phyloP scores from a whole-genome alignment of 1,139 yeast genomes.

The Debaryomyces subglobosus region DNA sequence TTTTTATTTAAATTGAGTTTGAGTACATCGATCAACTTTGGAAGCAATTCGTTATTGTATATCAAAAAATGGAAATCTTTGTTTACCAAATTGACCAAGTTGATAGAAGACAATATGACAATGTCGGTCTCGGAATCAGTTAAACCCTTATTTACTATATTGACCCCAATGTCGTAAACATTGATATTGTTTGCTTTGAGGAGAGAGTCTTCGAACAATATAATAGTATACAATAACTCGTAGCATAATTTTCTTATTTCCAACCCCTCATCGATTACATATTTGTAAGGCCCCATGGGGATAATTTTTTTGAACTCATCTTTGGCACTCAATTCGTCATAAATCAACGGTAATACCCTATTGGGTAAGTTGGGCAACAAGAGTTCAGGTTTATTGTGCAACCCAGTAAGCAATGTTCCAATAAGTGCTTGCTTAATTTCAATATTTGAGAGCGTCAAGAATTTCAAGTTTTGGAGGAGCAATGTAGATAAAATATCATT shows the following conservation, averaged over 20 bases:
- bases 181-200: conserved; percentile 23
- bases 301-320: conserved; percentile 63
- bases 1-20: conserved; percentile 37
- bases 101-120: conserved; percentile 39
- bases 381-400: conserved; percentile 64
- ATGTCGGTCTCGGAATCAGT: conserved; percentile 44
- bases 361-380: conserved; percentile 62
- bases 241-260: conserved; percentile 74
- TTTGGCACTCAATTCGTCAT: conserved; percentile 58
- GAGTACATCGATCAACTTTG: conserved; percentile 26
- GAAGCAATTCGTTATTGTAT: conserved; percentile 24
- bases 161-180: conserved; percentile 26
- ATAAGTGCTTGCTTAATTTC: conserved; percentile 59
- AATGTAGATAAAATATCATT: conserved; percentile 15
- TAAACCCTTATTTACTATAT: conserved; percentile 38
- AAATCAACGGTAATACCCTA: conserved; percentile 65
- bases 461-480: conserved; percentile 20
- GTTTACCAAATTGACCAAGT: conserved; percentile 32
- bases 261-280: conserved; percentile 77
- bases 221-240: conserved; percentile 66
- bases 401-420: conserved; percentile 60
- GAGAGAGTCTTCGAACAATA: conserved; percentile 28
- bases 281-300: conserved; percentile 88
- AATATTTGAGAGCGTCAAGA: conserved; percentile 30
- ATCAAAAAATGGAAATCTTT: conserved; percentile 21